Evolutionary conservation across 768 basidiomycete species (phyloP).

Genomic region (Pleurotus platypus): DNA sequence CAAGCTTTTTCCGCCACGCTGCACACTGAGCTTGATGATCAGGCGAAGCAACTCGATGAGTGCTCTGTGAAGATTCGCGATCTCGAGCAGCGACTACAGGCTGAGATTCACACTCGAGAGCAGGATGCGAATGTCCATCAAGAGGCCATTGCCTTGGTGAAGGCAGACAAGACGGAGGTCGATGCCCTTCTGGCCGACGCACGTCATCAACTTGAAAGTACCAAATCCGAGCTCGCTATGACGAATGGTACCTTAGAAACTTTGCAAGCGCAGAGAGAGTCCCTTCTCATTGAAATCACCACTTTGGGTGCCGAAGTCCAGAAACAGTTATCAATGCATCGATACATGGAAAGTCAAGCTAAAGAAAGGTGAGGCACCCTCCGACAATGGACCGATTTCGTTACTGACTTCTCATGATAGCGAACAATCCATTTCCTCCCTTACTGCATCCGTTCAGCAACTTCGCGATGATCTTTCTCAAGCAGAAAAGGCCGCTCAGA

Average conservation of each 20-base stretch:
- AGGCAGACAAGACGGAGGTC: conserved; percentile 23
- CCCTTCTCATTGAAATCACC: conserved; percentile 54
- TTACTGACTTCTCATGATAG: conserved; percentile 28
- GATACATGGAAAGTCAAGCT: conserved; percentile 60
- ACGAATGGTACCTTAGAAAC: conserved; percentile 29
- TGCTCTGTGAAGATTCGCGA: conserved; percentile 33
- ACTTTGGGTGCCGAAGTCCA: conserved; percentile 63
- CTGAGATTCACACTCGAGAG: conserved; percentile 29
- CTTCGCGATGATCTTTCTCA: conserved; percentile 41
- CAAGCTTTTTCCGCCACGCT: conserved; percentile 20
- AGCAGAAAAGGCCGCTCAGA: conserved; percentile 55
- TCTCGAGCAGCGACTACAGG: conserved; percentile 34
- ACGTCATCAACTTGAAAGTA: conserved; percentile 28
- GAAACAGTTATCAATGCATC: conserved; percentile 54
- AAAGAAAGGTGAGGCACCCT: conserved; percentile 49
- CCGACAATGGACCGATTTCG: no score
- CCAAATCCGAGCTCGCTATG: conserved; percentile 39
- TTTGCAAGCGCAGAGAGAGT: conserved; percentile 46
- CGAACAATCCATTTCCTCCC: conserved; percentile 35
- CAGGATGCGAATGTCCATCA: conserved; percentile 28
- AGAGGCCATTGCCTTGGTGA: conserved; percentile 25
- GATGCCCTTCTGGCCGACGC: conserved; percentile 31
- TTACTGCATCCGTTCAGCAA: conserved; percentile 39
- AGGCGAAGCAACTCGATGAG: conserved; percentile 32
- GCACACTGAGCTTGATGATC: conserved; percentile 30